These are phyloP conservation scores for Trypanosomatidae sp. DNA, from an alignment of 208 protist genomes.

Conservation along the genomic window DNA sequence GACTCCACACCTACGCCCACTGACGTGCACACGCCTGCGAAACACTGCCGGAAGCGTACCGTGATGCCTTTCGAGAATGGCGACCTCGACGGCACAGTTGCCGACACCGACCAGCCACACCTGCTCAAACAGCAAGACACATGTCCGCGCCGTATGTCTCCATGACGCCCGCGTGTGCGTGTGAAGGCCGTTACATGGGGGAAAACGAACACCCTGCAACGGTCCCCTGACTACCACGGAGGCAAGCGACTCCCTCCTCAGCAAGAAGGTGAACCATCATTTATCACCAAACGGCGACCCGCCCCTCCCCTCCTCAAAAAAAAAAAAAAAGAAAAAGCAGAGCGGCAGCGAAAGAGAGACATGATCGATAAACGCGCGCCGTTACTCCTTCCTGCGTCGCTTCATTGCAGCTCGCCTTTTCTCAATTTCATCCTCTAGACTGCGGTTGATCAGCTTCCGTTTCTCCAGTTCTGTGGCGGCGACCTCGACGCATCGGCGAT, in stretches of 20 bases:
- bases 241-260: neutral
- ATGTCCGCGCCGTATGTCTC: neutral
- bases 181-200: neutral
- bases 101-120: neutral
- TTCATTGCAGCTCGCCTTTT: slow-evolving; percentile 17
- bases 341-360: neutral
- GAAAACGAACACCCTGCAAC: neutral
- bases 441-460: slow-evolving; percentile 33
- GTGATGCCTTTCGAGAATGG: neutral
- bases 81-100: neutral
- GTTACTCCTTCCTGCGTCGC: slow-evolving; percentile 10
- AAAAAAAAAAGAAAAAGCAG: neutral
- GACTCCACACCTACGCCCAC: neutral
- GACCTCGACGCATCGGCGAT: slow-evolving; percentile 22
- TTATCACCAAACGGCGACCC: neutral
- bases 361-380: neutral
- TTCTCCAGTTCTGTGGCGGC: slow-evolving; percentile 35
- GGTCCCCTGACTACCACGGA: neutral
- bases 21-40: neutral
- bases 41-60: neutral
- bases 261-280: too few relatives aligned
- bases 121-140: neutral
- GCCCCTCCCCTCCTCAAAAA: neutral
- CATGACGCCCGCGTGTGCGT: neutral
- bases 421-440: slow-evolving; percentile 43